These are phyloP conservation scores for Nevesoporus exiguus DNA, from an alignment of 768 basidiomycete genomes.

Conservation along the genomic window DNA sequence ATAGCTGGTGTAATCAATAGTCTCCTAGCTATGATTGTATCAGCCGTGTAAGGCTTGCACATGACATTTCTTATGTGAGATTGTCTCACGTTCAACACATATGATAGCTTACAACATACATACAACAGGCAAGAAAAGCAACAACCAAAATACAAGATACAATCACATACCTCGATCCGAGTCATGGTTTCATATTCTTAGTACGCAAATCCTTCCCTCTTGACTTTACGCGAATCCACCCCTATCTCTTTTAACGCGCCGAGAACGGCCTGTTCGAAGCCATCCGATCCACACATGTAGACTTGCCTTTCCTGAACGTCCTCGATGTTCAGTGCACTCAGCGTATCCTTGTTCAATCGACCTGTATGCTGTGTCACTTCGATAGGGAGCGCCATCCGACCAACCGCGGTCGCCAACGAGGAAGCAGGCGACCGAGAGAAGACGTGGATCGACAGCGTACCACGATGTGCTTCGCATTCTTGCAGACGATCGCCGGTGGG, in stretches of 20 bases:
- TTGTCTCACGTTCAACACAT: too few relatives aligned
- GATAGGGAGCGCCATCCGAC: constrained; percentile 16
- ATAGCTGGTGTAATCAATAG: too few relatives aligned
- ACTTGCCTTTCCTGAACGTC: constrained; percentile 27
- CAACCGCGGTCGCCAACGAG: neutral
- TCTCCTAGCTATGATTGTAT: too few relatives aligned
- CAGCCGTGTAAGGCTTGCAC: too few relatives aligned
- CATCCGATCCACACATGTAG: constrained; percentile 50
- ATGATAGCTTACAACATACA: too few relatives aligned
- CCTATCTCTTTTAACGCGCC: constrained; percentile 35
- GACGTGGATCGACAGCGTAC: constrained; percentile 37
- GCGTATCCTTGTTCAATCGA: constrained; percentile 15
- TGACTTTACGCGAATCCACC: constrained; percentile 32
- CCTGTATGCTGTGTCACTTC: constrained; percentile 16
- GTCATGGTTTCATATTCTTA: too few relatives aligned
- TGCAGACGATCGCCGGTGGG: neutral
- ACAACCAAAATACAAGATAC: too few relatives aligned
- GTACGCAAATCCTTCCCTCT: constrained; percentile 38
- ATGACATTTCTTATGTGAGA: too few relatives aligned
- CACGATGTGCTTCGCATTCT: neutral
- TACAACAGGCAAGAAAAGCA: too few relatives aligned
- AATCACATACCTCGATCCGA: too few relatives aligned
- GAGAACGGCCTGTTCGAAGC: constrained; percentile 41
- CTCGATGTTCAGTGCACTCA: constrained; percentile 6
- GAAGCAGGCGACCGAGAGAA: constrained; percentile 26